Conservation (phyloP, 2,329 filamentous ascomycete species). For the Apiospora aurea region DNA sequence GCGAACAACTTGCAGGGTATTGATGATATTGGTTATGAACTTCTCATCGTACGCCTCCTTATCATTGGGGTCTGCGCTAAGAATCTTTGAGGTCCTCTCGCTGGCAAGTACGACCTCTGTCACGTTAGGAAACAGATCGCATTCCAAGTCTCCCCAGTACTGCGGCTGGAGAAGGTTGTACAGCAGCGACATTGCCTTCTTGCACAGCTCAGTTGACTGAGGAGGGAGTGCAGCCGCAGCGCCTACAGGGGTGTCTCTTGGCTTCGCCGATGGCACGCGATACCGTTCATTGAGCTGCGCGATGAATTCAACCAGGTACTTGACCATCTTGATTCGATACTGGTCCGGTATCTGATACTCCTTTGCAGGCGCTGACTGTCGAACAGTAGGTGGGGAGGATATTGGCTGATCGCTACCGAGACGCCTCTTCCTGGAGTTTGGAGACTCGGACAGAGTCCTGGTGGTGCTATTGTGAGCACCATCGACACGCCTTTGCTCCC, state of each 20-base stretch:
- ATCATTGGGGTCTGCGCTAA: conserved; percentile 65
- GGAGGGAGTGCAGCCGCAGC: conserved; percentile 57
- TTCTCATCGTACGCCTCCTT: conserved; percentile 82
- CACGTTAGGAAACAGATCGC: conserved; percentile 90
- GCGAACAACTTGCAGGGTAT: conserved; percentile 90
- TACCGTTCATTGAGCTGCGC: conserved; percentile 88
- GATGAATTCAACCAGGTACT: conserved; percentile 96
- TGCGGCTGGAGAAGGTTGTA: conserved; percentile 84
- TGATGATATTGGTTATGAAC: conserved; percentile 87
- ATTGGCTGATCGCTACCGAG: conserved; percentile 68
- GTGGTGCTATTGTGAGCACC: conserved; percentile 54
- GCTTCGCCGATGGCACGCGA: conserved; percentile 74
- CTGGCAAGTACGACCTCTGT: conserved; percentile 85
- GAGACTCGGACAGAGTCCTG: conserved; percentile 68
- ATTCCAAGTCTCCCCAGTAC: conserved; percentile 90
- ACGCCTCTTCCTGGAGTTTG: conserved; percentile 77
- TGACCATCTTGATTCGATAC: conserved; percentile 82
- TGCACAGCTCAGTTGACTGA: conserved; percentile 78
- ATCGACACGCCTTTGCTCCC: conserved; percentile 85
- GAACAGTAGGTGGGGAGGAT: conserved; percentile 61
- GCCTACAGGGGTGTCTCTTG: conserved; percentile 58
- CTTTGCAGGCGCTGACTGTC: conserved; percentile 55
- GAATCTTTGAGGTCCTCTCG: conserved; percentile 73
- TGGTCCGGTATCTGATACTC: conserved; percentile 74
- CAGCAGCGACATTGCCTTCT: conserved; percentile 82